Base-by-base conservation (phyloP, 129 eudicot genomes). In the Chrysanthemum makinoi region DNA sequence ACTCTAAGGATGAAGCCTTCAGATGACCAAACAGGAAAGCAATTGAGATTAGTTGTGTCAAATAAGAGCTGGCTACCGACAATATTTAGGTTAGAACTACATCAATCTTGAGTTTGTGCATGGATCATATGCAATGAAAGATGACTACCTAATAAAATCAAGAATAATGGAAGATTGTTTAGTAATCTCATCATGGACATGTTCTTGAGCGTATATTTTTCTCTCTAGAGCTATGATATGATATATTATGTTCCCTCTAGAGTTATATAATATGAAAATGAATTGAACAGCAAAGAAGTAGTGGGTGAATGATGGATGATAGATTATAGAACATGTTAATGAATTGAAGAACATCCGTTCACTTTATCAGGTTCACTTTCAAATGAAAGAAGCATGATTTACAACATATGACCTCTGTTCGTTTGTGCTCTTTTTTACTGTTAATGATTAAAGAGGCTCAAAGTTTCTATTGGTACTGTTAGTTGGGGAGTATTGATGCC, bases 1-100 rank as follows among this genome's bases (percentile, higher is more conserved):
- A 92, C 98, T 70, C 98, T 74, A 83, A 89, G 98, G 77, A 87
- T 84, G 95, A 73, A 93, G 63, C 70, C 64, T 73, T 89, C 81
- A 30, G 84, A 64, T 54, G 53, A 30, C 96, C 98, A 93, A 8
- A 89, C 89, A 33, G 84, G 12, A 48, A 59, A n/a, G n/a, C n/a
- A n/a, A n/a, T n/a, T n/a, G n/a, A n/a, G n/a, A n/a, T n/a, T n/a
- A n/a, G n/a, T n/a, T n/a, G n/a, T n/a, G n/a, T n/a, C n/a, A n/a
- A n/a, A n/a, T n/a, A n/a, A n/a, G n/a, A 87, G 50, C 30, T 9
- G 75, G 20, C 39, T 13, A 24, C 62, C 75, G 57, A 39, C 44
- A 14, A 85, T n/a, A n/a, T n/a, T n/a, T n/a, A n/a, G n/a, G n/a
- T 44, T 74, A 10, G 80, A 67, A 58, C 9, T 39, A 66, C 98